Base-by-base conservation (phyloP, 1,284 basidiomycete genomes). In the Pseudozyma tsukubaensis region DNA sequence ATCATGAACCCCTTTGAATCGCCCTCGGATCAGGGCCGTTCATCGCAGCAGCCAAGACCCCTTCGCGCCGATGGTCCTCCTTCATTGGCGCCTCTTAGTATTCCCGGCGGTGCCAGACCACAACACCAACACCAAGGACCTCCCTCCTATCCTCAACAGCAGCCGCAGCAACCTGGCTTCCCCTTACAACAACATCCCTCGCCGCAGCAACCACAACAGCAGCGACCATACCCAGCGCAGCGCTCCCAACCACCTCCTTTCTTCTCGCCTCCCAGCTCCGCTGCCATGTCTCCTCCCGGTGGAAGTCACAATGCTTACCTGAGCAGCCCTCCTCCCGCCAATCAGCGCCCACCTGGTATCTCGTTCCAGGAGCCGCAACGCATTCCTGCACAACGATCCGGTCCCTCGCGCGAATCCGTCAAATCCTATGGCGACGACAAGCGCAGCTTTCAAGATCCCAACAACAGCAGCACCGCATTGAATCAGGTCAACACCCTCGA, bases 291-390 rank as follows among this genome's bases (percentile, higher is more conserved):
- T 13, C 58, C 70, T 12, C 57, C 43, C 12, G 54, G 57, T 16
- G 54, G 65, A 49, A 61, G 58, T 57, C 53, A 60, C 35, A 50
- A 61, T 19, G 61, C 62, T 1, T 65, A 72, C 53, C 13, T 53
- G 40, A 58, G n/a, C 52, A 19, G 34, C 16, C 51, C 60, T 29
- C 14, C 52, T 7, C 69, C 47, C 11, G 21, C 55, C 24, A n/a
- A 34, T 8, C 56, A 57, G 36, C 64, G 72, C 12, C 59, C 59
- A 12, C 37, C 57, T 18, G 66, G 66, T 29, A 76, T 80, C 62
- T 80, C 78, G n/a, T 80, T 80, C 54, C 78, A 79, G 50, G 76
- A 77, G 36, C 77, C 71, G 8, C 63, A 67, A 37, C 64, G 78
- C 32, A 50, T 57, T 1, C 65, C 60, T 12, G 44, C 56, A 14